Evolutionary conservation across 257 asterid genomes (phyloP).

Genomic region (Leptodermis oblonga): DNA sequence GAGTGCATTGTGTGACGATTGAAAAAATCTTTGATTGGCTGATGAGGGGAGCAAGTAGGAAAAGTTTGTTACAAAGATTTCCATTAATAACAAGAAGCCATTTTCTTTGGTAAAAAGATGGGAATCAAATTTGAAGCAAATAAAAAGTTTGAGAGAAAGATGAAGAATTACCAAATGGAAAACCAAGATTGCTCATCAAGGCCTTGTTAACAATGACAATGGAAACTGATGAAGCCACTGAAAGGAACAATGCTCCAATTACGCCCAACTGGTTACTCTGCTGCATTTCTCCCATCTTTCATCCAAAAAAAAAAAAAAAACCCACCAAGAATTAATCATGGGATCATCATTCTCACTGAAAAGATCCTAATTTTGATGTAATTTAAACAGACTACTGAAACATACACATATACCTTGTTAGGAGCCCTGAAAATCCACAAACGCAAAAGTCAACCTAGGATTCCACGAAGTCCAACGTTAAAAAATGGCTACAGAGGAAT

Average conservation of each 20-base stretch:
- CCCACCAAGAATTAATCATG: not conserved
- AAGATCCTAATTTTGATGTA: no score
- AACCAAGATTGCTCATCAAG: slow-evolving; percentile 88
- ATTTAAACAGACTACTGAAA: not conserved
- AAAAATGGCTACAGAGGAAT: no score
- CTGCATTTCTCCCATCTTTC: slow-evolving; percentile 73
- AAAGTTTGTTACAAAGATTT: not conserved
- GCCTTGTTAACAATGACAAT: slow-evolving; percentile 92
- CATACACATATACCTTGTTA: not conserved
- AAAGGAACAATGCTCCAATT: slow-evolving; percentile 70
- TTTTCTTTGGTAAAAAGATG: not conserved
- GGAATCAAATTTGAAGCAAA: not conserved
- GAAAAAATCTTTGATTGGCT: not conserved
- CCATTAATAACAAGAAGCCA: not conserved
- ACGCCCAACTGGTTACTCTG: slow-evolving; percentile 70
- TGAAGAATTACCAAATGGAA: slow-evolving; percentile 57
- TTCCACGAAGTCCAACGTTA: no score
- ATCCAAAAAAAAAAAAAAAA: not conserved
- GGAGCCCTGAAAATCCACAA: not conserved
- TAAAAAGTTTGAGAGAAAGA: not conserved
- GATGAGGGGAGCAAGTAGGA: not conserved
- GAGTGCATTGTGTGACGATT: no score
- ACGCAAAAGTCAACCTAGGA: not conserved
- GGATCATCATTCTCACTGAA: not conserved
- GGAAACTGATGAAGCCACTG: slow-evolving; percentile 90